These are phyloP conservation scores for Tulasnella sp. DNA, from an alignment of 768 basidiomycete genomes.

Conservation along the genomic window DNA sequence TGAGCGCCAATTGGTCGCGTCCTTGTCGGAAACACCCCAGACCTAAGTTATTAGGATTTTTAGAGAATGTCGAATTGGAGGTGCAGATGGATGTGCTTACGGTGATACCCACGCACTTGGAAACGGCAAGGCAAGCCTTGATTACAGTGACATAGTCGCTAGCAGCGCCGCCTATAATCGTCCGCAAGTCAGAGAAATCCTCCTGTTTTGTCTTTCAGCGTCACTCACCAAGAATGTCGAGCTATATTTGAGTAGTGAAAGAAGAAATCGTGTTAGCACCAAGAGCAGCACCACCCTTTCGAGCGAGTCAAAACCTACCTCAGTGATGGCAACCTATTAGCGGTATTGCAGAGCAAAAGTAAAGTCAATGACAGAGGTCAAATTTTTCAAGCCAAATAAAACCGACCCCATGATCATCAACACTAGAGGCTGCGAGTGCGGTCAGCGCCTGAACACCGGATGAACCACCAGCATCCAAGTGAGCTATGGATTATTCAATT, in stretches of 20 bases:
- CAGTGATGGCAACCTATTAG: conserved; percentile 5
- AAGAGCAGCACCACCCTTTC: not conserved
- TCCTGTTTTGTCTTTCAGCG: not conserved
- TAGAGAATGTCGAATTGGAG: not conserved
- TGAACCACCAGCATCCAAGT: conserved; percentile 5
- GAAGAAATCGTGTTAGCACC: not conserved
- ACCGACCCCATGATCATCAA: not conserved
- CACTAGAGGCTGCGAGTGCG: not conserved
- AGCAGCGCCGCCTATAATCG: not conserved
- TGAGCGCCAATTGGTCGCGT: conserved; percentile 5
- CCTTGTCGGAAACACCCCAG: conserved; percentile 2
- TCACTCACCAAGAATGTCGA: not conserved
- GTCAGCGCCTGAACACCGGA: not conserved
- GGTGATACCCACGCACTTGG: conserved; percentile 16
- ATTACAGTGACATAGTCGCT: conserved; percentile 13
- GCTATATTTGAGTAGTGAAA: not conserved
- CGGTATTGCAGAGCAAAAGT: too few species aligned
- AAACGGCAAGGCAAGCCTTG: not conserved
- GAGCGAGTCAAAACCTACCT: not conserved
- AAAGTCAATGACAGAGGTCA: not conserved
- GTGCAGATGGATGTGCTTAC: not conserved
- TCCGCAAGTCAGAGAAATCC: not conserved
- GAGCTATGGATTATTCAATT: not conserved
- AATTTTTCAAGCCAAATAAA: not conserved
- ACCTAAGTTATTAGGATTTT: not conserved